Conservation (phyloP, 2,329 filamentous ascomycete species). For the Podosphaera xanthii region DNA sequence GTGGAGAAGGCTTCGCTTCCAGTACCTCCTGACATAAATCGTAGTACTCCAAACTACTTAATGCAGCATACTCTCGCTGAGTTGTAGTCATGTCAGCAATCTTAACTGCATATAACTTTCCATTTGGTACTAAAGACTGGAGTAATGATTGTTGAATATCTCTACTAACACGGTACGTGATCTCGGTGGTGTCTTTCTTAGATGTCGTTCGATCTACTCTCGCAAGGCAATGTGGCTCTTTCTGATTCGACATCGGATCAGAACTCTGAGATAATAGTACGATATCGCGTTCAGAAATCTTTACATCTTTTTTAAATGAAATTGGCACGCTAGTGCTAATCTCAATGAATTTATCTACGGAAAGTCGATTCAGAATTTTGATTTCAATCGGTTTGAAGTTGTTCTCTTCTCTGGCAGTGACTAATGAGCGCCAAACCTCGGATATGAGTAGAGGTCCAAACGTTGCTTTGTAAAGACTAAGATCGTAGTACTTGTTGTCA, state of each 20-base stretch:
- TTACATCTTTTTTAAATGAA: conserved; percentile 44
- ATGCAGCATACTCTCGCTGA: conserved; percentile 80
- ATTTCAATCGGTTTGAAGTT: conserved; percentile 64
- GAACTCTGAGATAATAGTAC: conserved; percentile 57
- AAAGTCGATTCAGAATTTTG: conserved; percentile 69
- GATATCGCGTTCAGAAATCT: conserved; percentile 66
- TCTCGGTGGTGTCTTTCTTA: conserved; percentile 62
- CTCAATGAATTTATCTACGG: conserved; percentile 81
- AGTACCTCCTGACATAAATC: conserved; percentile 87
- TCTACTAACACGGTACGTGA: conserved; percentile 65
- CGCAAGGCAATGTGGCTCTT: conserved; percentile 62
- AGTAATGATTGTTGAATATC: conserved; percentile 25
- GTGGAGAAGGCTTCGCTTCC: conserved; percentile 69
- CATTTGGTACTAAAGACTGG: conserved; percentile 41
- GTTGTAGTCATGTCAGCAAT: conserved; percentile 85
- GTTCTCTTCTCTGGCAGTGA: conserved; percentile 71
- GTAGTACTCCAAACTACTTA: conserved; percentile 83
- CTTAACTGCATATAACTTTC: conserved; percentile 51
- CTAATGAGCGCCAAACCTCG: conserved; percentile 89
- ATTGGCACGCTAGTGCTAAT: conserved; percentile 64
- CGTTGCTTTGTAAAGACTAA: conserved; percentile 60
- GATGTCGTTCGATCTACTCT: conserved; percentile 58
- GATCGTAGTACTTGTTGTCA: conserved; percentile 52
- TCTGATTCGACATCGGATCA: conserved; percentile 41
- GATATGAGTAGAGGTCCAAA: conserved; percentile 79